These are phyloP conservation scores for Guadua angustifolia DNA, from an alignment of 176 grass and related monocot genomes.

Conservation along the genomic window DNA sequence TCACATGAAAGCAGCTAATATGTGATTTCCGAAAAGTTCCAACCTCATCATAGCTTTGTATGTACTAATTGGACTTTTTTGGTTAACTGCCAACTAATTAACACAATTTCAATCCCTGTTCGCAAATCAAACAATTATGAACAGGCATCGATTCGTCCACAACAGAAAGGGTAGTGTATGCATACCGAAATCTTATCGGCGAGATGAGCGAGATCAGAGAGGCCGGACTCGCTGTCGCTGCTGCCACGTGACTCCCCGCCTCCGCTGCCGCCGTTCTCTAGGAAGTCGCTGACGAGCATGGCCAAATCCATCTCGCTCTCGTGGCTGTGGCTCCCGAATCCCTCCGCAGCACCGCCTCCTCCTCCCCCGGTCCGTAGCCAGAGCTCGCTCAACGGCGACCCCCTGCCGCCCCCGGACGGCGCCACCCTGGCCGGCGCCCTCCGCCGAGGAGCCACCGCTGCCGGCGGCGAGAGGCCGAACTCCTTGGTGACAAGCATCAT, in stretches of 20 bases:
- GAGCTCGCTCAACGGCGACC: conserved; percentile 46
- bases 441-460: conserved; percentile 47
- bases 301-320: conserved; percentile 85
- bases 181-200: conserved; percentile 72
- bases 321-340: conserved; percentile 59
- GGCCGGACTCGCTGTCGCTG: conserved; percentile 74
- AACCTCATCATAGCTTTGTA: not conserved
- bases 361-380: conserved; percentile 38
- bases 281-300: conserved; percentile 82
- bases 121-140: not conserved
- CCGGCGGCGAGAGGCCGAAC: conserved; percentile 58
- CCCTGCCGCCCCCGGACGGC: not conserved
- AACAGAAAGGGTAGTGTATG: not conserved
- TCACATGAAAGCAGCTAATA: not conserved
- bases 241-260: conserved; percentile 69
- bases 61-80: not conserved
- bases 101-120: not conserved
- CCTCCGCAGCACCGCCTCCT: conserved; percentile 24
- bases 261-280: conserved; percentile 68
- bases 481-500: conserved; percentile 82
- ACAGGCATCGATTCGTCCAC: not conserved
- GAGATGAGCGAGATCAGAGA: conserved; percentile 80
- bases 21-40: not conserved
- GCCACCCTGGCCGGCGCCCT: conserved; percentile 44
- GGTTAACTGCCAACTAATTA: too few species aligned